Base-by-base conservation (phyloP, 2,329 filamentous ascomycete genomes). In the Aspergillus chevalieri region DNA sequence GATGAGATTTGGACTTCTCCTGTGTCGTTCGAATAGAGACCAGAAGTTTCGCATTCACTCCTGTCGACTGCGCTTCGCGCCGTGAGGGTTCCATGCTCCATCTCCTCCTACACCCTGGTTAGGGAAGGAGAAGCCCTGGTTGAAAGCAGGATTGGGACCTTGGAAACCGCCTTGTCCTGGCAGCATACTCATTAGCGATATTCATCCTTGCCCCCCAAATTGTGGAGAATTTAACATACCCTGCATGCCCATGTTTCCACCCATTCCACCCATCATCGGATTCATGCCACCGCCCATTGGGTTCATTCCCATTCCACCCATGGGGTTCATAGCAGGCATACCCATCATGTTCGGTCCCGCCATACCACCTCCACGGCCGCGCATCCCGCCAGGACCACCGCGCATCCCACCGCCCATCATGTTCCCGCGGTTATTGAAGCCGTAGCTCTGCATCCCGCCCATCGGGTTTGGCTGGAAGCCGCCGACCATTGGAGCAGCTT, bases 21-120 rank as follows among this genome's bases (percentile, higher is more conserved):
- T 22, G 21, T 22, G 21, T 22, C 34, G 9, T 38, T 38, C 17
- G 7, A 14, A n/a, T 8, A 1, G n/a, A n/a, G 14, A 19, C 8
- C 17, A 48, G 14, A 26, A 51, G 43, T 19, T 14, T 47, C 19
- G 10, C 26, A 10, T 52, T 63, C 72, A 81, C 59, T 91, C 88
- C 52, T 87, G 86, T 54, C 88, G 80, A 57, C 86, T 85, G 57
- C 88, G 78, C 73, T 93, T 93, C 3, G 84, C 83, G 26, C 87
- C 87, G 58, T 92, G 88, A 5, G 88, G 88, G 62, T 92, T 92
- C 76, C 87, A 87, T 69, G 82, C 83, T 48, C 84, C 84, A 50
- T 83, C 77, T 41, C 73, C 73, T 41, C 73, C 73, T 28, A 70
- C 69, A 38, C 65, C 71, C 50, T 71, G 70, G 46, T 73, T 73